Conservation (phyloP, 257 asterid species). For the Cruciata laevipes region DNA sequence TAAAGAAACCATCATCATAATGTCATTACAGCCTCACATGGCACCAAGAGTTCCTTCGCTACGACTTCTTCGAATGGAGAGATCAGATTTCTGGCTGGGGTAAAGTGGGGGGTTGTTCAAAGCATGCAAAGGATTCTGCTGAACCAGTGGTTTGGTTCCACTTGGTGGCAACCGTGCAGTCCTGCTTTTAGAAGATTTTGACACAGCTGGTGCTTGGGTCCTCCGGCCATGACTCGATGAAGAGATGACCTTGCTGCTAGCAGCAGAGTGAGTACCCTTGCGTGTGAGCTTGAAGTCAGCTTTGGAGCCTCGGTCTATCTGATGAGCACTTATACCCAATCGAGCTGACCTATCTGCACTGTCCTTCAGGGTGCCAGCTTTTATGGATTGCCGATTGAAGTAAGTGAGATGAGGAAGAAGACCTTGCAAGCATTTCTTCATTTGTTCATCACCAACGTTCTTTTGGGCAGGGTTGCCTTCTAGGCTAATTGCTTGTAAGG, state of each 20-base stretch:
- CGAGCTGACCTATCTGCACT: constrained; percentile 61
- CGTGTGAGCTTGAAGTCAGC: constrained; percentile 43
- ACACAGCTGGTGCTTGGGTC: constrained; percentile 39
- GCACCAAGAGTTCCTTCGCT: constrained; percentile 82
- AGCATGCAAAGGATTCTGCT: constrained; percentile 28
- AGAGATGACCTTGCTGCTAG: constrained; percentile 41
- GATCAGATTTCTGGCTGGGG: constrained; percentile 36
- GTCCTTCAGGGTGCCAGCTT: constrained; percentile 60
- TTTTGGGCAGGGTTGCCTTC: constrained; percentile 96
- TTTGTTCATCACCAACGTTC: constrained; percentile 85
- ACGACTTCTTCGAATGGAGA: constrained; percentile 59
- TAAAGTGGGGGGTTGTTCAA: constrained; percentile 31
- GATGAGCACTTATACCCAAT: constrained; percentile 49
- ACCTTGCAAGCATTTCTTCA: constrained; percentile 65
- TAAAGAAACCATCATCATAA: not conserved
- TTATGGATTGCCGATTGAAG: constrained; percentile 68
- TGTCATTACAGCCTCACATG: constrained; percentile 15
- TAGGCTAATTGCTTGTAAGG: constrained; percentile 81
- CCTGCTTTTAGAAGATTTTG: constrained; percentile 43
- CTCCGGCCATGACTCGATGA: constrained; percentile 58
- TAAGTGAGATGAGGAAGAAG: constrained; percentile 78
- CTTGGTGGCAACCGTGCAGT: constrained; percentile 52
- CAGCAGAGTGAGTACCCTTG: constrained; percentile 43
- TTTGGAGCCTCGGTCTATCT: constrained; percentile 45
- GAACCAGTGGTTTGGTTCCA: constrained; percentile 37